A percentile compares a stretch with the other conserved stretches of the same genome.
These are phyloP conservation scores for Heritiera fomes DNA, from an alignment of 345 rosid species.

Conservation along the genomic window DNA sequence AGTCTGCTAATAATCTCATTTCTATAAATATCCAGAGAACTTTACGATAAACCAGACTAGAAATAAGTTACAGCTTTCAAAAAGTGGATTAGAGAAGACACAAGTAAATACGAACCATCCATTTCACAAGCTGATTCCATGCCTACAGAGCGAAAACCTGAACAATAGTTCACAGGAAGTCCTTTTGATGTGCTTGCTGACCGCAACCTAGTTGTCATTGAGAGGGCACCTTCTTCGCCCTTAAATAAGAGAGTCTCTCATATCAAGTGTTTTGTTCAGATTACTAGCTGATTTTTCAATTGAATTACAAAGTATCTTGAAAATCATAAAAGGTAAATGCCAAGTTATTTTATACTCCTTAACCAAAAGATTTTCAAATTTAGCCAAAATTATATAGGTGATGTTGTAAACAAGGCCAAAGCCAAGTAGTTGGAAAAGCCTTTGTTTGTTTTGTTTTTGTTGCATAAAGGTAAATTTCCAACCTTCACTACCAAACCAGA, in stretches of 20 bases:
- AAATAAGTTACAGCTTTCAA: background rate
- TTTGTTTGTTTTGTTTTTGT: background rate
- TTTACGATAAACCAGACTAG: background rate
- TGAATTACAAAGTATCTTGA: background rate
- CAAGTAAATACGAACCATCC: slow-evolving; percentile 56
- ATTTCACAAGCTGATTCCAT: slow-evolving; percentile 60
- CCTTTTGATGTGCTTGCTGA: slow-evolving; percentile 75
- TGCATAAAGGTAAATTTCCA: slow-evolving; percentile 29
- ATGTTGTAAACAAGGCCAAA: background rate
- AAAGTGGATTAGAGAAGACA: slow-evolving; percentile 2
- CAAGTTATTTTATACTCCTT: background rate
- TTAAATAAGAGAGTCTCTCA: slow-evolving; percentile 31
- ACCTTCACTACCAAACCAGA: slow-evolving; percentile 97
- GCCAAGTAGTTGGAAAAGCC: background rate
- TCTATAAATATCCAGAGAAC: background rate
- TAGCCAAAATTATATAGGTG: background rate
- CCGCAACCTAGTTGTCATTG: slow-evolving; percentile 86
- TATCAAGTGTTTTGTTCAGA: background rate
- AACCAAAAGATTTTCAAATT: background rate
- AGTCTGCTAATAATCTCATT: background rate
- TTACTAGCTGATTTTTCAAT: slow-evolving; percentile 3
- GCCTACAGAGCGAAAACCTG: slow-evolving; percentile 83
- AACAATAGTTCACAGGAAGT: slow-evolving; percentile 88
- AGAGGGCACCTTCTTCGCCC: slow-evolving; percentile 98
- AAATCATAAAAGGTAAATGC: background rate